A percentile compares a stretch with the other conserved stretches of the same genome.
Conservation (phyloP, 768 basidiomycete species). For the Leucocoprinus leucothites region DNA sequence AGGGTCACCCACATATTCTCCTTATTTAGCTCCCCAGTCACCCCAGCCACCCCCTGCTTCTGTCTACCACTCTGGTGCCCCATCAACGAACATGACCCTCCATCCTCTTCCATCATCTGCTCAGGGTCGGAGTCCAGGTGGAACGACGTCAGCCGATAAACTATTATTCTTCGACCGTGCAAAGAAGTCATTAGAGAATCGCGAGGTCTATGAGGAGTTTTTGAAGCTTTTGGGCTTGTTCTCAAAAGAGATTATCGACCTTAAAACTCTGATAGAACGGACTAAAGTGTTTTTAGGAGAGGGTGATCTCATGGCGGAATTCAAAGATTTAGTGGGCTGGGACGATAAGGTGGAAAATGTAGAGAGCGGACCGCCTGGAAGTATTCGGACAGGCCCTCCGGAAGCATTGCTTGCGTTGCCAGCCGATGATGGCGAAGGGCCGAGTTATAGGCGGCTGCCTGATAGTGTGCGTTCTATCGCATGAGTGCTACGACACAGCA, state of each 20-base stretch:
- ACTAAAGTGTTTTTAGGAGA: conserved; percentile 82
- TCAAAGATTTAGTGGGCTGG: conserved; percentile 84
- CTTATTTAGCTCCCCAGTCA: conserved; percentile 41
- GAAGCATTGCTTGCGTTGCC: conserved; percentile 77
- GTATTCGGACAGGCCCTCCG: conserved; percentile 71
- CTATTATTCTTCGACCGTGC: conserved; percentile 93
- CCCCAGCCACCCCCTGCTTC: conserved; percentile 35
- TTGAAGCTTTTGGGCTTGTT: conserved; percentile 90
- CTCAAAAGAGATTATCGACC: conserved; percentile 88
- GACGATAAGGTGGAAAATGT: conserved; percentile 60
- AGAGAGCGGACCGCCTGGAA: conserved; percentile 74
- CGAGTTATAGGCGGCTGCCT: conserved; percentile 89
- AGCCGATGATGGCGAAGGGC: conserved; percentile 83
- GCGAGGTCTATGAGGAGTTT: conserved; percentile 88
- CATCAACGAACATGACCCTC: conserved; percentile 17
- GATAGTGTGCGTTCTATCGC: conserved; percentile 63
- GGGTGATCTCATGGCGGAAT: conserved; percentile 74
- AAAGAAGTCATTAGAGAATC: conserved; percentile 72
- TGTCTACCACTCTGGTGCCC: conserved; percentile 21
- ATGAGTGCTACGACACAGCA: neutral
- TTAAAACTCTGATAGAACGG: conserved; percentile 75
- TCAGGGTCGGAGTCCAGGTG: conserved; percentile 20
- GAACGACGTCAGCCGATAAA: conserved; percentile 58
- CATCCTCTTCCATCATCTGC: conserved; percentile 20
- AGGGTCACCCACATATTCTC: conserved; percentile 52